Evolutionary conservation across 768 basidiomycete species (phyloP).

Genomic region (Russula olivacea): DNA sequence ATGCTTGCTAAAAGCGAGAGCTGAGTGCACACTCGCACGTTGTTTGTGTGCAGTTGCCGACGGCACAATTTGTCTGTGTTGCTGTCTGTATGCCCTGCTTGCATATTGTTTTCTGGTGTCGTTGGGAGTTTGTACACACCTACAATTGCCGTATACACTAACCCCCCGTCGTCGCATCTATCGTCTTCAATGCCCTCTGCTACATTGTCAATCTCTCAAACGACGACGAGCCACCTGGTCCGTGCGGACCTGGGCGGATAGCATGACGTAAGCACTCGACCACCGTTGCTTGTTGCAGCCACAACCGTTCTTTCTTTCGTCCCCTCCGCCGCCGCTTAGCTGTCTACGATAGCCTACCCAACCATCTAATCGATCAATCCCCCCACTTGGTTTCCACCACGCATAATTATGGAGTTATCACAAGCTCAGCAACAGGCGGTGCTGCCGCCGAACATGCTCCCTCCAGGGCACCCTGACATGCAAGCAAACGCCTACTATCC

Average conservation of each 20-base stretch:
- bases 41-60: constrained; percentile 16
- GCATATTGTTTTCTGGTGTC: constrained; percentile 69
- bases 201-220: constrained; percentile 23
- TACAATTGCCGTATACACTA: constrained; percentile 54
- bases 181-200: constrained; percentile 31
- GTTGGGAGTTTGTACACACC: constrained; percentile 59
- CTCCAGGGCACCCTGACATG: constrained; percentile 37
- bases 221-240: constrained; percentile 37
- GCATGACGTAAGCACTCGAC: constrained; percentile 43
- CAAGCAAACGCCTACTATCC: constrained; percentile 57
- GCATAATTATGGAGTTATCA: constrained; percentile 11
- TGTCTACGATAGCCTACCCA: constrained; percentile 15
- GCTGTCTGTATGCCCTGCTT: constrained; percentile 33
- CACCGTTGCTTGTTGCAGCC: constrained; percentile 17
- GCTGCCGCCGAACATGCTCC: constrained; percentile 58
- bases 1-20: not conserved
- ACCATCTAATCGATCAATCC: not conserved
- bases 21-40: not conserved
- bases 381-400: not conserved
- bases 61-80: constrained; percentile 32
- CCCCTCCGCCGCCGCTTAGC: constrained; percentile 33
- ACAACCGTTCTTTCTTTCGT: constrained; percentile 47
- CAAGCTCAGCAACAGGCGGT: constrained; percentile 42
- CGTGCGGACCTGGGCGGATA: constrained; percentile 43
- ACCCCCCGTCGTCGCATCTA: constrained; percentile 31